These are phyloP conservation scores for Monosporozyma servazzii DNA, from an alignment of 805 yeast species.

Conservation along the genomic window DNA sequence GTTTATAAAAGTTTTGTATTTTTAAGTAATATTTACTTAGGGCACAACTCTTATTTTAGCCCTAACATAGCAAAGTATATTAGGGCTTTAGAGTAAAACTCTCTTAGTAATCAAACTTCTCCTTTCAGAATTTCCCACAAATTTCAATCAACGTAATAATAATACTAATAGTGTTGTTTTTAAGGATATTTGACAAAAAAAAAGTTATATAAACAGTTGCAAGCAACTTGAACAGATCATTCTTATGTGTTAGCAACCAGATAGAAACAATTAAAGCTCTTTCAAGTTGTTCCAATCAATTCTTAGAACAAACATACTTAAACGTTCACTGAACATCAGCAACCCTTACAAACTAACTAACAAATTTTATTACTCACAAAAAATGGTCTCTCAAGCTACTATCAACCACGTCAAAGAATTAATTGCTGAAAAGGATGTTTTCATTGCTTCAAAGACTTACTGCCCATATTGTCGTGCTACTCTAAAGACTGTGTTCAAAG, in stretches of 20 bases:
- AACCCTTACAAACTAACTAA: neutral
- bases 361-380: slow-evolving; percentile 4
- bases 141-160: too few relatives aligned
- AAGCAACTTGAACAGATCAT: too few relatives aligned
- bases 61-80: too few relatives aligned
- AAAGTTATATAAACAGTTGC: too few relatives aligned
- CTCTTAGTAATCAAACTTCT: neutral
- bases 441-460: slow-evolving; percentile 74
- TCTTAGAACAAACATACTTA: neutral
- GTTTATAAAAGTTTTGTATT: too few relatives aligned
- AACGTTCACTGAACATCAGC: neutral
- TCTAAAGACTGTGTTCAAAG: slow-evolving; percentile 30
- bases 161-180: too few relatives aligned
- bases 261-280: neutral
- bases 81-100: neutral
- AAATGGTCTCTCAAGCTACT: slow-evolving; percentile 52
- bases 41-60: too few relatives aligned
- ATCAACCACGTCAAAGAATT: slow-evolving; percentile 50
- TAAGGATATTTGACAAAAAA: too few relatives aligned
- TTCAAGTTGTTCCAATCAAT: neutral
- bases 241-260: too few relatives aligned
- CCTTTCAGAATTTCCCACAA: neutral
- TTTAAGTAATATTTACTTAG: too few relatives aligned
- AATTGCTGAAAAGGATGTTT: slow-evolving; percentile 56
- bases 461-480: slow-evolving; percentile 58